Evolutionary conservation across 2,329 filamentous ascomycete genomes (phyloP).

Genomic region (Calonectria pteridis): DNA sequence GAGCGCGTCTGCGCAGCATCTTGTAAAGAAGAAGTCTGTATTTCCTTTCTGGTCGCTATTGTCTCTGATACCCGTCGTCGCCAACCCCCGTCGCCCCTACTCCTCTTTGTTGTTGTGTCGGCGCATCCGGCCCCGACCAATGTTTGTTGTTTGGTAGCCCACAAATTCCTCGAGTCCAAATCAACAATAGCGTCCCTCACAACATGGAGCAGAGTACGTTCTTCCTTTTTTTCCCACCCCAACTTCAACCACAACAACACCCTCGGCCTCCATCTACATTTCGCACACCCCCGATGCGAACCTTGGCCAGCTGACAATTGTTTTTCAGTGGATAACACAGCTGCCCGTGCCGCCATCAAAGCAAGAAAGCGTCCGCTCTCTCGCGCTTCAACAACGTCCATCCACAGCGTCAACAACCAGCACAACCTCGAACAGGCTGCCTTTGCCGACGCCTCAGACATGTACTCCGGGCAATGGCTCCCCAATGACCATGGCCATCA

Average conservation of each 20-base stretch:
- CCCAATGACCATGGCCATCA: constrained; percentile 57
- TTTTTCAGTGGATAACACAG: constrained; percentile 45
- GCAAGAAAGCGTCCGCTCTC: constrained; percentile 65
- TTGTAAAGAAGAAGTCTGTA: constrained; percentile 25
- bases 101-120: constrained; percentile 43
- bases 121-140: constrained; percentile 50
- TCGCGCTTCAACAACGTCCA: constrained; percentile 68
- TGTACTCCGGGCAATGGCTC: constrained; percentile 65
- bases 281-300: constrained; percentile 23
- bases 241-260: constrained; percentile 29
- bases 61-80: constrained; percentile 27
- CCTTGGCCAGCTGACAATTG: constrained; percentile 34
- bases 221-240: constrained; percentile 31
- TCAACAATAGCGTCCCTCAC: constrained; percentile 47
- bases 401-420: constrained; percentile 67
- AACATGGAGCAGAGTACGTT: constrained; percentile 54
- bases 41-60: constrained; percentile 18
- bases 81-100: constrained; percentile 28
- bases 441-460: constrained; percentile 57
- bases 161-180: constrained; percentile 45
- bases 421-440: constrained; percentile 62
- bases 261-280: constrained; percentile 15
- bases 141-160: constrained; percentile 56
- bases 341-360: constrained; percentile 52
- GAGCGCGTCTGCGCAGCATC: constrained; percentile 30